Evolutionary conservation across 371 early-diverging fungal species (phyloP), one percentile per base, ranked within the genome.

Genomic region (Coemansia linderi): DNA sequence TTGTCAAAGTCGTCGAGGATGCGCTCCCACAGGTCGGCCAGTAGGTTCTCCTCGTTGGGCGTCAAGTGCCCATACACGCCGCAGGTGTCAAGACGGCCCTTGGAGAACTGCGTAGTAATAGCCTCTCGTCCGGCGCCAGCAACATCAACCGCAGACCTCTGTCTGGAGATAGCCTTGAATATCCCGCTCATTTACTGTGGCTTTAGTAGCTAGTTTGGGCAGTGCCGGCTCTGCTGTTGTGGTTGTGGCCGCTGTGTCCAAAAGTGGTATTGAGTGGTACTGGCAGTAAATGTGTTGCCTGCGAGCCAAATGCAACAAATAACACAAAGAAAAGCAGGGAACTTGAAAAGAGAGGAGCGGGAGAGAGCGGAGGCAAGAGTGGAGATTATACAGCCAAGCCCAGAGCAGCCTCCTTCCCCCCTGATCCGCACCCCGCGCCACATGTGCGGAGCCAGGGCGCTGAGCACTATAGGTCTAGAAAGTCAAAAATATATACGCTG

Each of bases 11-110:
- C 81, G 43, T 83, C 79, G 38, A 86, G 82, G 31, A 88, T 66
- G 58, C 78, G 81, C 29, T 61, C 65, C 87, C 88, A 89, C 58
- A 88, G 43, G 59, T 88, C 75, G 61, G 86, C 85, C 36, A 89
- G 79, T 61, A 74, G 61, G 22, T 81, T 83, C 29, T 75, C 81
- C 71, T 89, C 86, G 36, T 80, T 70, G 15, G 82, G 76, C 17
- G 86, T 82, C 54, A 89, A 73, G 54, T 84, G 65, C 54, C 59
- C 43, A 50, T 60, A 81, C 19, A 71, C 64, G 6, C 82, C 82
- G 44, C 66, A 44, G 13, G 52, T 68, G 56, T 82, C 81, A 24
- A 81, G 62, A 6, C 69, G 67, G 5, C 81, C 81, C 52, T 75
- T 76, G 69, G 65, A 54, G 38, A 77, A 81, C 73, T 81, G 82